Base-by-base conservation (phyloP, 257 asterid genomes). In the Salvia splendens region DNA sequence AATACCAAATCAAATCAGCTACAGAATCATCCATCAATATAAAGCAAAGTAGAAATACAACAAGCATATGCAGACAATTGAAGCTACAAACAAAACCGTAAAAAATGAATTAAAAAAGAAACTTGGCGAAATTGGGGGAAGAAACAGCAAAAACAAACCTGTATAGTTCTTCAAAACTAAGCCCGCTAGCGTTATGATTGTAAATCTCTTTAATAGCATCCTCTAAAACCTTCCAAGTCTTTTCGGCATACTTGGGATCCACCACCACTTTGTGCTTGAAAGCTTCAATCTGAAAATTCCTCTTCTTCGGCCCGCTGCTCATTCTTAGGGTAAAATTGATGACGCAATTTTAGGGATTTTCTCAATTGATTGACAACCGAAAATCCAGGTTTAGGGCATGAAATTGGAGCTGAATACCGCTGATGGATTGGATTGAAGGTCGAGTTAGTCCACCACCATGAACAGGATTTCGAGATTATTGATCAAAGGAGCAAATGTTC, bases 181-280 rank as follows among this genome's bases (percentile, higher is more conserved):
- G 97, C 54, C 92, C 92, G 73, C 96, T 86, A 12, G 96, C 97
- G 74, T 87, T 89, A 61, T 87, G 97, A 73, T 83, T 84, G 77
- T 88, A 91, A 77, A 91, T 91, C 84, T 91, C 89, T 16, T 82
- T 86, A 74, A 92, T 92, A 5, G 98, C 98, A 73, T 84, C 87
- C 61, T 92, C 98, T 38, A 89, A 51, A 75, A 87, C 82, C 83
- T 87, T 92, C 98, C 98, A 92, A 46, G 97, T 92, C 78, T 86
- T 89, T 1, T 92, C 98, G 14, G 95, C 92, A 64, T 89, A 89
- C 84, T 92, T 85, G 38, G 98, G 96, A 87, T 89, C 96, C 80
- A 89, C 96, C 78, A 87, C 98, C 50, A 85, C 98, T 78, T 82
- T 83, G 70, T 87, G 95, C 73, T 83, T 85, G 14, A 89, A 92